These are phyloP conservation scores for Exutisphaerella laricina DNA, from an alignment of 2,329 filamentous ascomycete genomes.

Conservation along the genomic window DNA sequence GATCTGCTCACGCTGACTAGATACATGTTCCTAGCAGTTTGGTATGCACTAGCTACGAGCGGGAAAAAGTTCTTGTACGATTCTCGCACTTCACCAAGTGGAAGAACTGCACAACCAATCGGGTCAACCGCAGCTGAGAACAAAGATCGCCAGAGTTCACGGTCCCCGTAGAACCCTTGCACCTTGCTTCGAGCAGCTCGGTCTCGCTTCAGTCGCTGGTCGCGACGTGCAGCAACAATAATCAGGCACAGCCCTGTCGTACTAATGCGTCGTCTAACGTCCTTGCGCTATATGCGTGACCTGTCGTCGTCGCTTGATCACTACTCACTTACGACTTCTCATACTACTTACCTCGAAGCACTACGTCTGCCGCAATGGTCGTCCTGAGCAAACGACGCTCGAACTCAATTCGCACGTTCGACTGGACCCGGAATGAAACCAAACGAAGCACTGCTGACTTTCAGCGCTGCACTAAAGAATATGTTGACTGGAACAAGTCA, in stretches of 20 bases:
- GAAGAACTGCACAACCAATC: too few species aligned
- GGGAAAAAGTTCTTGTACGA: too few species aligned
- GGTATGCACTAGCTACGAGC: too few species aligned
- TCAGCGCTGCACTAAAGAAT: slow-evolving; percentile 13
- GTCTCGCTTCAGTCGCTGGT: background rate
- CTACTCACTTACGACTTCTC: too few species aligned
- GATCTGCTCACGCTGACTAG: too few species aligned
- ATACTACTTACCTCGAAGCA: too few species aligned
- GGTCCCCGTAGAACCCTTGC: background rate
- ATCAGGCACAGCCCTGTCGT: background rate
- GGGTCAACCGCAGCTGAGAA: too few species aligned
- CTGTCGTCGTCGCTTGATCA: background rate
- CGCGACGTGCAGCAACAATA: background rate
- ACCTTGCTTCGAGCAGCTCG: background rate
- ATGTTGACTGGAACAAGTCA: slow-evolving; percentile 18
- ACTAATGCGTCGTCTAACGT: background rate
- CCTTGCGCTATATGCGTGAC: background rate
- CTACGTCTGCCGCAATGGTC: slow-evolving; percentile 6
- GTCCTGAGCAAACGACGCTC: slow-evolving; percentile 9
- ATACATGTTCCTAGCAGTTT: too few species aligned
- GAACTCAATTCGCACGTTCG: slow-evolving; percentile 11
- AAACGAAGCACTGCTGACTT: slow-evolving; percentile 13
- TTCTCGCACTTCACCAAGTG: too few species aligned
- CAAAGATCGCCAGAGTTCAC: too few species aligned
- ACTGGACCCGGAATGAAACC: slow-evolving; percentile 15